phyloP scores from a whole-genome alignment of 1,284 basidiomycete genomes.

The Apiotrichum domesticum region DNA sequence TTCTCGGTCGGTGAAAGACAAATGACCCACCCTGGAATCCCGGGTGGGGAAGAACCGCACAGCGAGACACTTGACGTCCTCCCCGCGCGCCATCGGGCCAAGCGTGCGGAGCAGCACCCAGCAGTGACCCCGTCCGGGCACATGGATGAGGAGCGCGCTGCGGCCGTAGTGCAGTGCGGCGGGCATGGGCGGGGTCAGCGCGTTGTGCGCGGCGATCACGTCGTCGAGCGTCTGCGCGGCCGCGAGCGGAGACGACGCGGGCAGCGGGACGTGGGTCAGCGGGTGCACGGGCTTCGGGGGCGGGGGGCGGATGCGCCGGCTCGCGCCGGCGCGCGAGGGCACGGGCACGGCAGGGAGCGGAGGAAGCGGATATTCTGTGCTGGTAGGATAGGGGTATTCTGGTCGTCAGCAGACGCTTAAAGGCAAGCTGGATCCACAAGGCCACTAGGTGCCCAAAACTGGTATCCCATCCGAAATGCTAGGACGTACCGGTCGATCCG shows the following conservation, averaged over 20 bases:
- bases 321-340: conserved; percentile 3
- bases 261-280: conserved; percentile 2
- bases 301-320: not conserved
- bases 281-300: not conserved
- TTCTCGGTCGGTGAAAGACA: too few species aligned
- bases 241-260: not conserved
- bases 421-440: not conserved
- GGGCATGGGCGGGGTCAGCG: not conserved
- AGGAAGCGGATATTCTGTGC: conserved; percentile 11
- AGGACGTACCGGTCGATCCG: conserved; percentile 8
- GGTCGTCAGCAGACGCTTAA: not conserved
- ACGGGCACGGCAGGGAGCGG: conserved; percentile 17
- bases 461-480: not conserved
- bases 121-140: conserved; percentile 1
- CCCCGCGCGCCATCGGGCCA: not conserved
- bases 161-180: conserved; percentile 1
- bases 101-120: conserved; percentile 8
- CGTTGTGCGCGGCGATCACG: conserved; percentile 6
- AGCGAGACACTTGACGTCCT: not conserved
- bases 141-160: conserved; percentile 7
- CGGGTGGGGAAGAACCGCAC: conserved; percentile 7
- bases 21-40: not conserved
- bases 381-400: conserved; percentile 19
- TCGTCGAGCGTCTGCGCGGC: not conserved
- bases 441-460: too few species aligned